phyloP scores from a whole-genome alignment of 495 filamentous ascomycete genomes.

The Xylaria palmicola region DNA sequence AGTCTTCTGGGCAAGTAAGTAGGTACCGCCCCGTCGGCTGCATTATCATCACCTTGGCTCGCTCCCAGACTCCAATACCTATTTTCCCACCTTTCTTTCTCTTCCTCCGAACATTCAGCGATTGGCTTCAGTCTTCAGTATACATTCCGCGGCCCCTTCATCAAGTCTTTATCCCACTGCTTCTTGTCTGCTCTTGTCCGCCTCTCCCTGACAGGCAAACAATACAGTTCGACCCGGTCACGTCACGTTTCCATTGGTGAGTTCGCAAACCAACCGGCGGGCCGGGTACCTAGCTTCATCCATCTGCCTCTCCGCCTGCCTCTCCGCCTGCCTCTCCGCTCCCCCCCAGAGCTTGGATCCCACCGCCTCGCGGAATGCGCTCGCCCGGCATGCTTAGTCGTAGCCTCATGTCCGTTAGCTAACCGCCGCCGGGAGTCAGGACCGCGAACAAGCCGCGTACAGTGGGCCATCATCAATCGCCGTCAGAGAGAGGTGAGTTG shows the following conservation, averaged over 20 bases:
- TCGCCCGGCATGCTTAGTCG: not conserved
- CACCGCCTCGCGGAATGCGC: not conserved
- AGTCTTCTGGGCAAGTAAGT: not conserved
- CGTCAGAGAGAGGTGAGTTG: conserved; percentile 18
- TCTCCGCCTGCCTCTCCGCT: no score
- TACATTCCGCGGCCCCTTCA: not conserved
- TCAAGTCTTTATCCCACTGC: not conserved
- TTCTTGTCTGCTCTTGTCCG: not conserved
- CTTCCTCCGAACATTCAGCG: not conserved
- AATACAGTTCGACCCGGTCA: no score
- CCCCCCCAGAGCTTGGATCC: not conserved
- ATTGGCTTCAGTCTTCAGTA: conserved; percentile 4
- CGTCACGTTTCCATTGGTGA: no score
- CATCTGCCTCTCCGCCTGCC: not conserved
- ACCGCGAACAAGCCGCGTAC: not conserved
- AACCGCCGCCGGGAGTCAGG: conserved; percentile 9
- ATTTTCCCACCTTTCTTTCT: not conserved
- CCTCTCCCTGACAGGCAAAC: not conserved
- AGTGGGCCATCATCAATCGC: not conserved
- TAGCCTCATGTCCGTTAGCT: not conserved
- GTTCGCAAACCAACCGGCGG: no score
- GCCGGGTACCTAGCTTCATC: no score
- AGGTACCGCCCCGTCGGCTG: not conserved
- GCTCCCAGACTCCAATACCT: conserved; percentile 6
- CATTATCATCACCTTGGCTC: not conserved